Evolutionary conservation across 495 filamentous ascomycete genomes (phyloP), one percentile per base, ranked within the genome.

Genomic region (Letharia lupina): DNA sequence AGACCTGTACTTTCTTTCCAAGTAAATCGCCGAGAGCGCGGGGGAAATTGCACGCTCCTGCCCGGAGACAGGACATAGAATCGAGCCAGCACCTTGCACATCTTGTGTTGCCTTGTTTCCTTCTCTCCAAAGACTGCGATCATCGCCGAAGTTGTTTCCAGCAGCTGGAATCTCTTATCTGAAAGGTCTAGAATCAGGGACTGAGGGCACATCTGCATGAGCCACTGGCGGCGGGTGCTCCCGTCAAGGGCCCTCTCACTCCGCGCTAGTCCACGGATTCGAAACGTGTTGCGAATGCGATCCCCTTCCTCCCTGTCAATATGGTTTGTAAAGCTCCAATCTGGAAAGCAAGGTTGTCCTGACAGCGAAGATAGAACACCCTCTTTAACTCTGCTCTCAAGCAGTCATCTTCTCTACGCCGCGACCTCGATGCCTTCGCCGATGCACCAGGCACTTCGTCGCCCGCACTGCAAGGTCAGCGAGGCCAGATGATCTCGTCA

Each of bases 331-430:
- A 23, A 31, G 44, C 45, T 16, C n/a, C 47, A 23, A 15, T 60
- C 28, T 40, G 2, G 0, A 37, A 15, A 15, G n/a, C 0, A 12
- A 41, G 2, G 2, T 15, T 35, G 4, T 8, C 2, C 61, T 62
- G 41, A 61, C 33, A 58, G 8, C 10, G 0, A 23, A 10, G 15
- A 12, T 62, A 87, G 93, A 96, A 96, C 75, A 90, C 91, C 20
- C 84, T 93, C 67, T 97, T 96, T 84, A 97, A 97, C 77, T 93
- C 91, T 23, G 93, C 94, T 41, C 84, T 96, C 40, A 95, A 96
- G 78, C 93, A 97, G 80, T 90, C 88, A 57, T 91, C 89, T 64
- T 83, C 91, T 10, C 88, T 96, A 73, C 90, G 91, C 69, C 87
- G 86, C 67, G 91, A 96, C 75, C 86, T 97, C 61, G 85, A 90